Base-by-base conservation (phyloP, 768 basidiomycete species). In the Pulveroboletus sp. region DNA sequence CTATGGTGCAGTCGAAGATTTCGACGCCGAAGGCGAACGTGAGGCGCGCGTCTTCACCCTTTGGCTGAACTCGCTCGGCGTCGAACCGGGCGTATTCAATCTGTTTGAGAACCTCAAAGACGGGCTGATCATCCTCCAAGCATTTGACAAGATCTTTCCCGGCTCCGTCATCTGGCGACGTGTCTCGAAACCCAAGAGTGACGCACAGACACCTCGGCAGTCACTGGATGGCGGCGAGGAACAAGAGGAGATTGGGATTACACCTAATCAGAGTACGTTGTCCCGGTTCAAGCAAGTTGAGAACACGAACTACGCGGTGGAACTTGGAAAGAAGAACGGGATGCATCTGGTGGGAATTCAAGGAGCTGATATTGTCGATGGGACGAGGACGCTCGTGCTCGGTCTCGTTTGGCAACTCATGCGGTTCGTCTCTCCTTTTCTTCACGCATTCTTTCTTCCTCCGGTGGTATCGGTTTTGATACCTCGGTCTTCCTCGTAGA, bases 341-440 rank as follows among this genome's bases (percentile, higher is more conserved):
- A 89, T 99, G 89, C 91, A 89, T 65, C 73, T 99, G 54, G 93
- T 99, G 40, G 94, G 95, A 7, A 97, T 98, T 54, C 96, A 99
- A 66, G 96, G 96, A 11, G 84, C 95, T 2, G 95, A 98, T 68
- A 94, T 99, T 57, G 92, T 94, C 50, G 95, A 99, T 62, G 93
- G 86, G n/a, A 76, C 75, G 44, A 88, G 84, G 71, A 98, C 94
- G 4, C 75, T 99, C 47, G 93, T 97, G 6, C 81, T 99, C 27
- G 96, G 95, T 28, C 79, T 97, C 32, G 93, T 97, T 1, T 99
- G 96, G 96, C 96, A 98, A 63, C 75, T 96, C 46, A 97, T 97
- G 94, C 75, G 90, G 88, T 89, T 42, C 32, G 80, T 70, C 35
- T 39, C 38, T 14, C 15, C 30, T 4, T 33, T 26, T 4, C 5